A percentile compares a stretch with the other conserved stretches of the same genome.
phyloP scores from a whole-genome alignment of 441 rosid genomes.

The Brassica hybrid region DNA sequence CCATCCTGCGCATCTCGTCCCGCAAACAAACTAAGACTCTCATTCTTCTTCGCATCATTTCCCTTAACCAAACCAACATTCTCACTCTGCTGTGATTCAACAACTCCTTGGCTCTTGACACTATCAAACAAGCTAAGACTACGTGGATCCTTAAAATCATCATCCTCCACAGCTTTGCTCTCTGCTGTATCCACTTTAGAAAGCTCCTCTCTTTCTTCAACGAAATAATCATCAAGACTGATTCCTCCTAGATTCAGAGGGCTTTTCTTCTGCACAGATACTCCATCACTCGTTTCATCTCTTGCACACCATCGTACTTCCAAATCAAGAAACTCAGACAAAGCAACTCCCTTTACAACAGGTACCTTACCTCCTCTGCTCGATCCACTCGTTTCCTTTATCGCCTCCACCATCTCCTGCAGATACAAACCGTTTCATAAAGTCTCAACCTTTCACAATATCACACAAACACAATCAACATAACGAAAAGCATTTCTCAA shows the following conservation, averaged over 20 bases:
- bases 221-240: slow-evolving; percentile 52
- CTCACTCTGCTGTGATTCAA: slow-evolving; percentile 22
- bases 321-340: slow-evolving; percentile 72
- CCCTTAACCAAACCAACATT: slow-evolving; percentile 24
- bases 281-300: slow-evolving; percentile 44
- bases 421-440: slow-evolving; percentile 24
- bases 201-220: slow-evolving; percentile 45
- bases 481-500: neutral
- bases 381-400: slow-evolving; percentile 45
- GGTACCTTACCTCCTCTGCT: slow-evolving; percentile 46
- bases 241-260: slow-evolving; percentile 54
- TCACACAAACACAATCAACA: neutral
- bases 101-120: slow-evolving; percentile 23
- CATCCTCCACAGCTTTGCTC: slow-evolving; percentile 29
- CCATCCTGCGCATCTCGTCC: slow-evolving; percentile 20
- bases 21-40: slow-evolving; percentile 41
- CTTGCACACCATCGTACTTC: slow-evolving; percentile 66
- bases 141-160: slow-evolving; percentile 44
- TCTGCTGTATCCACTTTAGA: slow-evolving; percentile 19
- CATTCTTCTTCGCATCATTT: neutral
- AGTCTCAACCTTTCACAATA: neutral
- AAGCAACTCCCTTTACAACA: slow-evolving; percentile 42
- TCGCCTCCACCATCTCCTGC: slow-evolving; percentile 69
- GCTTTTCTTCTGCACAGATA: slow-evolving; percentile 37
- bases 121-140: slow-evolving; percentile 39